Base-by-base conservation (phyloP, 2,329 filamentous ascomycete species). In the Microdochium bolleyi region DNA sequence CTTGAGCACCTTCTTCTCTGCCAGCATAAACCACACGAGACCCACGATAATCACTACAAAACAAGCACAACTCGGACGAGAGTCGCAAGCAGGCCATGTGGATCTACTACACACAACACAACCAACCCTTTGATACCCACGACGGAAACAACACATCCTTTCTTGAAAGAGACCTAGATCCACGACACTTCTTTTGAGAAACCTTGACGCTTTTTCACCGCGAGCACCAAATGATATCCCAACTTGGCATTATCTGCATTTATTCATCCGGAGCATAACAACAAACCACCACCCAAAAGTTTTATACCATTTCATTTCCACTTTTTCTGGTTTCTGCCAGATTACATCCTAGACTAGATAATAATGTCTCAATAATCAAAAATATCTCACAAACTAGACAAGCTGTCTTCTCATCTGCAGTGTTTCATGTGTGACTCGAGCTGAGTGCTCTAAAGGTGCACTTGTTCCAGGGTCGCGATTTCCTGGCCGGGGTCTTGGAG, bases 281-380 rank as follows among this genome's bases (percentile, higher is more conserved):
- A 13, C 41, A 11, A 10, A 46, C 4, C 13, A 16, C 7, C 41
- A 21, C 41, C 16, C 41, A 46, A 46, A 46, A 46, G 41, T 46
- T 46, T 3, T 46, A 46, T 46, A 46, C 41, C 41, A 46, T 46
- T 46, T 46, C 41, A 46, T 46, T 46, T 46, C 41, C 41, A 46
- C 5, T n/a, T n/a, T n/a, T n/a, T n/a, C n/a, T n/a, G n/a, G n/a
- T n/a, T n/a, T n/a, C n/a, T n/a, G n/a, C n/a, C 14, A 46, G 7
- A 46, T 7, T 13, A 22, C 9, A 16, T 8, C 10, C 3, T 46
- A 46, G 41, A 46, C 41, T 46, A 46, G 14, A 46, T 46, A 46
- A 46, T 46, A 46, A 46, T 46, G 41, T 3, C 41, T 22, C 19
- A 46, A 22, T 46, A 16, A 46, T 16, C 14, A 41, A 41, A 11